Evolutionary conservation across 331 rosid genomes (phyloP), one percentile per base, ranked within the genome.

Genomic region (Spiraea crenata): DNA sequence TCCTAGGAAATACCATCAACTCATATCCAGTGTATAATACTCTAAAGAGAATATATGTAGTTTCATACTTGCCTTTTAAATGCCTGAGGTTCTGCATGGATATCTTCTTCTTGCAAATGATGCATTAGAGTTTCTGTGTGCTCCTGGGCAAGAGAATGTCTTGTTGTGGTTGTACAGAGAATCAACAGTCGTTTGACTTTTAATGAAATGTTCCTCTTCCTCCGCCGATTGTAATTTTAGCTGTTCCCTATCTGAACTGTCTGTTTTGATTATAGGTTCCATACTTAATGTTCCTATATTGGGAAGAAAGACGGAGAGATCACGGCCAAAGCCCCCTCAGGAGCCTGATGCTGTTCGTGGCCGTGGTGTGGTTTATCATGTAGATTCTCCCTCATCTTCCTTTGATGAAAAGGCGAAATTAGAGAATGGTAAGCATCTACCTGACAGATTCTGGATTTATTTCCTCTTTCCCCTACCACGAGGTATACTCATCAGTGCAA

Each of bases 271-370:
- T 83, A 79, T 79, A 90, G 98, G 90, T 44, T 79, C 84, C 17
- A 16, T 70, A n/a, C 67, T 82, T 67, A 73, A 76, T 74, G 3
- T 85, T 70, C 81, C 91, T 50, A 65, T 70, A 46, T 71, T 84
- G 70, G 85, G 83, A 45, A 79, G 79, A 72, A 76, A 59, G 78
- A 85, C 71, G 74, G 87, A 85, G 82, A 20, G 74, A 74, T 84
- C 92, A 45, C 86, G 51, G 67, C 86, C 92, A 75, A 80, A 78
- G 71, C 77, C 88, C 31, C 87, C 93, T 55, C 69, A 74, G 39
- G 78, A 80, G 69, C 68, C 48, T 59, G 88, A 82, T 60, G 78
- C 35, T 45, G 69, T 57, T 64, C 76, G 80, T 35, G 47, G 77
- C 80, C 74, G 71, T 11, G 82, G 83, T 60, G 70, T 60, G n/a